Base-by-base conservation (phyloP, 2,329 filamentous ascomycete species). In the Aspergillus sp. region DNA sequence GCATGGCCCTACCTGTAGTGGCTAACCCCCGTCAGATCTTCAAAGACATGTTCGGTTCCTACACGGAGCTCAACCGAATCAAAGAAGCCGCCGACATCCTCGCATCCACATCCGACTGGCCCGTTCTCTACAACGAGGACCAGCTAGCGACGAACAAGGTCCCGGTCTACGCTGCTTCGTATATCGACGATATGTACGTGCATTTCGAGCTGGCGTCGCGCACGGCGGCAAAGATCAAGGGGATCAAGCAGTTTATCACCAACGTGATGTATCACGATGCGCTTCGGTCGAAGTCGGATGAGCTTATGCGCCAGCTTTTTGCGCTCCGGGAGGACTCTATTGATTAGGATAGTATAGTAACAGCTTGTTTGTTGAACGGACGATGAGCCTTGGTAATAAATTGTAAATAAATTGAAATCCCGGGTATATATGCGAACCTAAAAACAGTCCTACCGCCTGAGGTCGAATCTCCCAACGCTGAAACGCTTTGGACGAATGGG, bases 161-260 rank as follows among this genome's bases (percentile, higher is more conserved):
- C 0, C 88, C 89, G 0, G 77, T 93, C 0, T 95, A 91, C 51
- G 82, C 86, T 1, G 85, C 83, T 1, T 81, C 77, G 2, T 96
- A 82, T 47, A 57, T 85, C 4, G 81, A 94, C 41, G 86, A 94
- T 53, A 91, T 95, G 83, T 95, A 93, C 50, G 88, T 96, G 17
- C 82, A 93, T 51, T 82, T 75, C 45, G 75, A 75, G 5, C 64
- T 86, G 34, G 81, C 83, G 6, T 71, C 74, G 47, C 75, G 82
- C 46, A 93, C 86, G 11, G 85, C 84, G 7, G 64, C 64, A 25
- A 73, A 78, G 50, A 82, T 95, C 53, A 80, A 75, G 53, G 79
- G 78, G 1, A 80, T 76, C 53, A 86, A 85, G 63, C 78, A 84
- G 25, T 91, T 81, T 48, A 75, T 91, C 51, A 94, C 86, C 24